Base-by-base conservation (phyloP, 202 grass and related monocot genomes). In the Schoenoplectus triqueter region DNA sequence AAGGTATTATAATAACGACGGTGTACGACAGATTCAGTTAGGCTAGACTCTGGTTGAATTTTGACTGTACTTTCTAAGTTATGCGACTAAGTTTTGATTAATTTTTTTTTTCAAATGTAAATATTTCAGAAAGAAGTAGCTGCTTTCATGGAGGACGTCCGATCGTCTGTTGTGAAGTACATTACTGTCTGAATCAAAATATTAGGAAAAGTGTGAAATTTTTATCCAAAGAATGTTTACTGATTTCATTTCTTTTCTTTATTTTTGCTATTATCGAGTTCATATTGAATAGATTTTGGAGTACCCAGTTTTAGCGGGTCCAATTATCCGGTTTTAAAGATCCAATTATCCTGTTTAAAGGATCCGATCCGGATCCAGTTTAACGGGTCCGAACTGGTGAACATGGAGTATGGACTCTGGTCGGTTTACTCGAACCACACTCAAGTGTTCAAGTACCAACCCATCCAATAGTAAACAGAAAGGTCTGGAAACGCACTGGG, bases 161-260 rank as follows among this genome's bases (percentile, higher is more conserved):
- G 95, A 20, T 91, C 89, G 63, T 78, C 95, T 31, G 86, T 97
- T 31, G 60, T 95, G 56, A 97, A 97, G 77, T 97, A 97, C 78
- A 95, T 97, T 66, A 97, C 91, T 39, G 88, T 95, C 76, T 97
- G 75, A 85, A n/a, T 15, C 56, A 56, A 40, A 49, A 45, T 73
- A 69, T 13, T 42, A 82, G 72, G 11, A 15, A 40, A 61, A 42
- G 0, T 84, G 66, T 78, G 75, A 13, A 42, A 81, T 59, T 1
- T 31, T 18, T 11, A 82, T 47, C 1, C 60, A 81, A 47, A 65
- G 41, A 48, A 41, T 39, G 21, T 42, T 11, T 13, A 64, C 8
- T 20, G 5, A 61, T 45, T 44, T 45, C 20, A 10, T 65, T 65
- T 68, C 3, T 15, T n/a, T 7, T 15, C 0, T 69, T 15, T n/a